Base-by-base conservation (phyloP, 495 filamentous ascomycete species). In the Xylaria nigripes region DNA sequence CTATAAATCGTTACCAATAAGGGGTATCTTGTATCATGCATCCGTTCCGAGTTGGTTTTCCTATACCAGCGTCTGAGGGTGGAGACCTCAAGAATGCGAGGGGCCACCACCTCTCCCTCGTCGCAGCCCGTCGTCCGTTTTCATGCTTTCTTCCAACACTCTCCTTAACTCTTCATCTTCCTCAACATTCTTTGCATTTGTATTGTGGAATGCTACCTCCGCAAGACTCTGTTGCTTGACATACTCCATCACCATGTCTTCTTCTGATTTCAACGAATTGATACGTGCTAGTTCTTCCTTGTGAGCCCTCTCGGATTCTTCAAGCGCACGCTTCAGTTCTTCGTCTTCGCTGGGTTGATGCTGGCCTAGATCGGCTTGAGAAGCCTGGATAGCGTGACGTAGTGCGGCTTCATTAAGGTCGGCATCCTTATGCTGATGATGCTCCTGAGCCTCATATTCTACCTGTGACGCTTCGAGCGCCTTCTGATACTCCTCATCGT, bases 201-300 rank as follows among this genome's bases (percentile, higher is more conserved):
- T 50, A 15, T 53, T 61, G 34, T 70, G 63, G 62, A 74, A 76
- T 58, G 79, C 73, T 50, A 81, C 79, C 69, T 90, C 86, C 0
- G 77, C 76, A 19, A 89, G 60, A 68, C 86, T 89, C 68, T 89
- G 85, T 68, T 80, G 83, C 72, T 83, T 87, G n/a, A 89, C 76
- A 65, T 86, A 87, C 55, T 88, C 83, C 64, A 91, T 61, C 23
- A 91, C 77, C 55, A 86, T 79, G 25, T 86, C 81, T 63, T 90
- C 86, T 67, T 90, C 87, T 0, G 74, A 77, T 58, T 64, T 75
- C 47, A 72, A 62, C 54, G 70, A 72, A 23, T 59, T 61, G 22
- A 79, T 62, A 12, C 70, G 70, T 47, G 69, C 65, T 9, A 71
- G 40, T 45, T 75, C 64, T 36, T 72, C 63, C 46, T 59, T 53